Conservation (phyloP, 495 filamentous ascomycete genomes). For the Entonaema liquescens region DNA sequence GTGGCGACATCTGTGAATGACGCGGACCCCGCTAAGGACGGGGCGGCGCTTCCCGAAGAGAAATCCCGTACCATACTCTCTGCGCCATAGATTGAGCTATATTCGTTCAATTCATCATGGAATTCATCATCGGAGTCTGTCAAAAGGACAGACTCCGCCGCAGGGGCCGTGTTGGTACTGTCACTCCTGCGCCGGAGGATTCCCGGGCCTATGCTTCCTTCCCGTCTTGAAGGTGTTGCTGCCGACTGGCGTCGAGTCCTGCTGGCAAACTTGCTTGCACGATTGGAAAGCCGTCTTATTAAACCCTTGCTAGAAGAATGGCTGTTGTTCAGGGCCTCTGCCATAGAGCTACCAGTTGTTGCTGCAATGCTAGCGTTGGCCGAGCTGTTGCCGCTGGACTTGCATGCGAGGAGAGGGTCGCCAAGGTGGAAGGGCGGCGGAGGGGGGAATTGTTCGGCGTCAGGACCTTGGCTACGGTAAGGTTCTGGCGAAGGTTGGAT, state of each 20-base stretch:
- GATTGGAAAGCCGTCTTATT: constrained; percentile 58
- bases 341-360: constrained; percentile 50
- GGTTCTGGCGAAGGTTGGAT: constrained; percentile 55
- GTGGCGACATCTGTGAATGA: constrained; percentile 49
- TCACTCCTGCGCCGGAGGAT: constrained; percentile 87
- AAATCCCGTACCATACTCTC: constrained; percentile 46
- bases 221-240: constrained; percentile 74
- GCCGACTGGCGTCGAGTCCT: constrained; percentile 72
- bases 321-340: constrained; percentile 46
- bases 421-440: constrained; percentile 52
- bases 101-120: constrained; percentile 50
- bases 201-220: constrained; percentile 87
- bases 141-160: constrained; percentile 61
- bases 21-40: constrained; percentile 49
- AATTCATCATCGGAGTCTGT: constrained; percentile 74
- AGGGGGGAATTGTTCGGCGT: constrained; percentile 43
- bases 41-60: constrained; percentile 50
- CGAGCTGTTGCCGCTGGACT: constrained; percentile 51
- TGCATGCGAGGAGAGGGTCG: constrained; percentile 53
- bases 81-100: constrained; percentile 30
- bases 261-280: constrained; percentile 48
- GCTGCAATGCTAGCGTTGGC: constrained; percentile 43
- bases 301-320: constrained; percentile 45
- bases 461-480: constrained; percentile 38
- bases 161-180: constrained; percentile 71